Evolutionary conservation across 2,329 filamentous ascomycete species (phyloP), one percentile per base, ranked within the genome.

Genomic region (Exophiala sideris): DNA sequence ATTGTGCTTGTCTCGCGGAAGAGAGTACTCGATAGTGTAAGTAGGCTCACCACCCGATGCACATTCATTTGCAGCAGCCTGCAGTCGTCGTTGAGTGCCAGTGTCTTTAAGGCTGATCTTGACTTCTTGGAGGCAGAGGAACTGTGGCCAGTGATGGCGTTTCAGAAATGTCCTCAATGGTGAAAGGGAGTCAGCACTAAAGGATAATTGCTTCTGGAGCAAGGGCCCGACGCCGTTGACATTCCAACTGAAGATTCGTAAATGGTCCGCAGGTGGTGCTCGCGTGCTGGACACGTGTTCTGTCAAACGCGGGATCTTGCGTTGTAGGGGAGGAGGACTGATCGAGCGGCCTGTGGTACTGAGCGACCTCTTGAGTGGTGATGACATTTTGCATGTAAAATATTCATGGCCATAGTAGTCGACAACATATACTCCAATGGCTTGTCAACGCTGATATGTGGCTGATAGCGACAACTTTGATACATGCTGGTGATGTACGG

Each of bases 1-100:
- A 58, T 82, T 82, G 63, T 73, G 65, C 29, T 65, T 71, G 62
- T 82, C 78, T 3, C 66, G 67, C 0, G 79, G 78, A 0, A 82
- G 68, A 42, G 70, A 75, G 61, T 78, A 76, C 52, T 75, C 66
- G 0, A 73, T 66, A 18, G 66, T 64, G 57, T 80, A 80, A 3
- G 60, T 62, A 3, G 74, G 75, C 33, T 62, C 58, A 18, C 50
- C 50, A 2, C 52, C 21, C 5, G 32, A 16, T 11, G 16, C 35
- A 8, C 65, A 66, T 9, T 63, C 60, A 32, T 64, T 63, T 38
- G 76, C 66, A 11, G 74, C 74, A 45, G 52, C 57, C 53, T 70
- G 62, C 5, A 80, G 67, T 1, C 70, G 69, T 29, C 67, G 61
- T 59, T 73, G 68, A 0, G 70, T 77, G 4, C 67, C 64, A 0